Conservation (phyloP, 495 filamentous ascomycete genomes). For the Podospora sp. region DNA sequence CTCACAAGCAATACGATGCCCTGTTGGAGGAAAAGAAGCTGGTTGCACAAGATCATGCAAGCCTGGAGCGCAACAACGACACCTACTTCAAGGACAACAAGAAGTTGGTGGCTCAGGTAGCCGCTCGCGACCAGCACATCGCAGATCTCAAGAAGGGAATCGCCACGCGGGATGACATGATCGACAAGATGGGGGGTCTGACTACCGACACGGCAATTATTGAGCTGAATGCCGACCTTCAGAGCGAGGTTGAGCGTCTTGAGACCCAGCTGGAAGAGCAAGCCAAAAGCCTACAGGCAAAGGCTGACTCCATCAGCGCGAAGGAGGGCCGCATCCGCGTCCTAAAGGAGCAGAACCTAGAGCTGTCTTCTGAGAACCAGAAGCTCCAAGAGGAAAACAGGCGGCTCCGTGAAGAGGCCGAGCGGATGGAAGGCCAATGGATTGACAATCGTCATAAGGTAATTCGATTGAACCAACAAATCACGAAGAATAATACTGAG, state of each 20-base stretch:
- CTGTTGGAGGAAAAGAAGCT: slow-evolving; percentile 43
- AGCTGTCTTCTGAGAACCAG: slow-evolving; percentile 39
- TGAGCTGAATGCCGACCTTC: slow-evolving; percentile 40
- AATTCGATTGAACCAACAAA: slow-evolving; percentile 33
- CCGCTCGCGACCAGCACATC: slow-evolving; percentile 41
- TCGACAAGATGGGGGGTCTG: slow-evolving; percentile 37
- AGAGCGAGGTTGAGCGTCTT: slow-evolving; percentile 40
- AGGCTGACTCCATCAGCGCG: slow-evolving; percentile 31
- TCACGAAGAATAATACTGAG: slow-evolving; percentile 33
- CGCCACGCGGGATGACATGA: slow-evolving; percentile 36
- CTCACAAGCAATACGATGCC: slow-evolving; percentile 36
- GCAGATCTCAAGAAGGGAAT: slow-evolving; percentile 40
- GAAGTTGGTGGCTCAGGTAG: slow-evolving; percentile 45
- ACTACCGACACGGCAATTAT: slow-evolving; percentile 37
- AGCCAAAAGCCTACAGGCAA: slow-evolving; percentile 26
- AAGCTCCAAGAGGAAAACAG: slow-evolving; percentile 35
- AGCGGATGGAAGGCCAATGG: slow-evolving; percentile 34
- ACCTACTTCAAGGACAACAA: slow-evolving; percentile 51
- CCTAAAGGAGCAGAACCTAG: slow-evolving; percentile 41
- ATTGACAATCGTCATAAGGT: slow-evolving; percentile 34
- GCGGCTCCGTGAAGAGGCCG: slow-evolving; percentile 33
- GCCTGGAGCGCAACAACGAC: slow-evolving; percentile 51
- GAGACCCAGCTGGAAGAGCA: slow-evolving; percentile 37
- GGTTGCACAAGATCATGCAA: slow-evolving; percentile 45
- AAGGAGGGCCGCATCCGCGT: slow-evolving; percentile 31